These are phyloP conservation scores for Boletus reticulatus DNA, from an alignment of 768 basidiomycete genomes.

Conservation along the genomic window DNA sequence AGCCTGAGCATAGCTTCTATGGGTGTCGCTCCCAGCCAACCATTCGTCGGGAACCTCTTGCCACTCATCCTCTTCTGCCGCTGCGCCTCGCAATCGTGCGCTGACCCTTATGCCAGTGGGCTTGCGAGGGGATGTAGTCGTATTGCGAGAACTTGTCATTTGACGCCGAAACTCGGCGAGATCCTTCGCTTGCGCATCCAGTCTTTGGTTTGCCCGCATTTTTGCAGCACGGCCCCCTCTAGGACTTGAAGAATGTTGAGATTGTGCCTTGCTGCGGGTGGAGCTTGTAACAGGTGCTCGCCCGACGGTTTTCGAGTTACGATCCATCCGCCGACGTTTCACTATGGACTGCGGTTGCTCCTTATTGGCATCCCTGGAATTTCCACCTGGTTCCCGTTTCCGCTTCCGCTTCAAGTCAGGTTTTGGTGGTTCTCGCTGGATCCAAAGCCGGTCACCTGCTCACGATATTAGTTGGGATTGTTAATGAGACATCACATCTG, in stretches of 20 bases:
- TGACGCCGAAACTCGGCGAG: constrained; percentile 61
- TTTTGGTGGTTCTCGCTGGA: constrained; percentile 68
- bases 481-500: background rate
- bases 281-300: constrained; percentile 8
- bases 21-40: constrained; percentile 33
- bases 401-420: constrained; percentile 43
- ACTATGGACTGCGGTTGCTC: constrained; percentile 11
- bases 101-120: constrained; percentile 63
- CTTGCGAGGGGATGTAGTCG: constrained; percentile 23
- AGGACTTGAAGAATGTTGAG: constrained; percentile 27
- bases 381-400: constrained; percentile 36
- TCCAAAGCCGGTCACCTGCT: constrained; percentile 80
- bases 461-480: background rate
- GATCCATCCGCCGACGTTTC: constrained; percentile 29
- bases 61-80: constrained; percentile 64
- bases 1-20: constrained; percentile 14
- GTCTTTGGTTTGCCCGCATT: constrained; percentile 63
- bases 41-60: constrained; percentile 79
- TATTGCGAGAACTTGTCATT: constrained; percentile 17
- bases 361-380: constrained; percentile 18
- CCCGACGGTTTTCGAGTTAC: background rate
- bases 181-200: constrained; percentile 68
- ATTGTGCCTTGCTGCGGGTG: constrained; percentile 15
- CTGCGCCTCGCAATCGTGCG: constrained; percentile 56
- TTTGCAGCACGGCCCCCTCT: constrained; percentile 65